Conservation (phyloP, 139 green algal genomes). For the Chlorella ohadii region DNA sequence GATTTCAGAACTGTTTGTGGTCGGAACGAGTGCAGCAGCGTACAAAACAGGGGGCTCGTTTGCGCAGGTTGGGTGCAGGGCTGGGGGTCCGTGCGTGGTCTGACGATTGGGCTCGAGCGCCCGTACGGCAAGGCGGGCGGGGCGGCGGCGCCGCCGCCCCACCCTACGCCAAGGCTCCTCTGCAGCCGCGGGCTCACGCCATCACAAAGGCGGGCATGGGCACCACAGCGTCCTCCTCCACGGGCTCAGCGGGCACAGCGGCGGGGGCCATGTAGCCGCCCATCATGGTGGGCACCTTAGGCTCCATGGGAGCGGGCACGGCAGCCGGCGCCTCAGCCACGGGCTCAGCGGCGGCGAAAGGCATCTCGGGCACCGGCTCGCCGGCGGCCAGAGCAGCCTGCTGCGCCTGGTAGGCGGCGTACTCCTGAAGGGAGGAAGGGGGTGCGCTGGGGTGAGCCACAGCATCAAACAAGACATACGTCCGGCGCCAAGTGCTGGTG, state of each 20-base stretch:
- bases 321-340: neutral
- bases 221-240: slow-evolving; percentile 21
- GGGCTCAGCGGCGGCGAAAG: neutral
- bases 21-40: neutral
- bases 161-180: no score
- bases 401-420: slow-evolving; percentile 30
- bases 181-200: neutral
- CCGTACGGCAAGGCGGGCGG: no score
- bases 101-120: no score
- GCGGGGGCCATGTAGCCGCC: neutral
- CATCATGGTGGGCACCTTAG: neutral
- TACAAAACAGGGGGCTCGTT: no score
- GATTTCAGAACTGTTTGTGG: no score
- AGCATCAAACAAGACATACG: no score
- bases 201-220: slow-evolving; percentile 13
- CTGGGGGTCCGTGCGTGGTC: no score
- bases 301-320: neutral
- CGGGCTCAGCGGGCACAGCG: neutral
- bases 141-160: no score
- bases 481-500: no score
- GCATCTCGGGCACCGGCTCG: neutral
- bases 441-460: no score
- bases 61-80: no score
- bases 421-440: slow-evolving; percentile 14
- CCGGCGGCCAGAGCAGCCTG: slow-evolving; percentile 15